Base-by-base conservation (phyloP, 2,329 filamentous ascomycete genomes). In the Diaporthe ampelina region DNA sequence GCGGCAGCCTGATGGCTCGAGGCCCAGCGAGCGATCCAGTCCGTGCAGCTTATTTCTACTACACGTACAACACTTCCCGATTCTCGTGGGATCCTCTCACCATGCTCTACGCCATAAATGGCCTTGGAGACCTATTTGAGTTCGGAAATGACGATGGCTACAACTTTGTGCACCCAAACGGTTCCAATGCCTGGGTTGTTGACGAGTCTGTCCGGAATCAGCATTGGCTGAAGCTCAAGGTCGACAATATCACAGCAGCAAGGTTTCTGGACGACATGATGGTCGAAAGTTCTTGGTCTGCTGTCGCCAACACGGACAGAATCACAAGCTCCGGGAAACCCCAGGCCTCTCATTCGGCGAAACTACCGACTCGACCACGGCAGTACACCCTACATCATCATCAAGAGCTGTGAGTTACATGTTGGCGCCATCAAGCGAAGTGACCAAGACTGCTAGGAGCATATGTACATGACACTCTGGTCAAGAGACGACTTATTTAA, bases 41-140 rank as follows among this genome's bases (percentile, higher is more conserved):
- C 0, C 77, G 81, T 4, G 79, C 79, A 35, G 84, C 84, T 3
- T 87, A 86, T 73, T 74, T 81, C 1, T 86, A 82, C 77, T 86
- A 86, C 75, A 81, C 82, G 17, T 84, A 84, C 72, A 78, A 79
- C 40, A 77, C 73, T 1, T 68, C 81, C 0, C 79, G 83, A 11
- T 74, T 81, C 63, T 84, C 84, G 0, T 86, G 85, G 85, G 85
- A 87, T 75, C 84, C 84, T 1, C 73, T 87, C 24, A 82, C 85
- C 1, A 79, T 84, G 3, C 71, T 85, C 29, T 86, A 86, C 70
- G 84, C 82, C 4, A 81, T 84, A 5, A 45, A 79, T 0, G 85
- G 85, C 0, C 73, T 85, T 11, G 81, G 79, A 0, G 80, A 78
- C 1, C 24, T 84, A 15, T 85, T 86, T 52, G 78, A 81, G 74